A percentile compares a stretch with the other conserved stretches of the same genome.
Conservation (phyloP, 179 eudicot species). For the Patellifolia procumbens region DNA sequence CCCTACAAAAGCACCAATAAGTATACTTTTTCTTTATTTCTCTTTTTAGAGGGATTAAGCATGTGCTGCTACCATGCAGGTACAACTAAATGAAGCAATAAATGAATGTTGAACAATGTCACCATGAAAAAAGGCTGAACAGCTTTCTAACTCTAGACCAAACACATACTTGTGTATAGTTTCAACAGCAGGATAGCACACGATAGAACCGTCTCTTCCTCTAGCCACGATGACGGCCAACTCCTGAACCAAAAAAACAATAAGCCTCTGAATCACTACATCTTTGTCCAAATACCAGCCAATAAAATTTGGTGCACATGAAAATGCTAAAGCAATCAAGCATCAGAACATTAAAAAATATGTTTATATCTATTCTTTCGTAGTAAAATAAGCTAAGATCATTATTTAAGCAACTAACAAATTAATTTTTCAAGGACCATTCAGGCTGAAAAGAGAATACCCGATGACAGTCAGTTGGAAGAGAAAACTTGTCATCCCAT, state of each 20-base stretch:
- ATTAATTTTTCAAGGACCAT: too few species aligned
- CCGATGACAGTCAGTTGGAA: neutral
- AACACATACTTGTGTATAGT: slow-evolving; percentile 80
- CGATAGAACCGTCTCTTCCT: slow-evolving; percentile 76
- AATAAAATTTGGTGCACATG: neutral
- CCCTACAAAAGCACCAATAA: slow-evolving; percentile 45
- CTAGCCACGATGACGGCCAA: slow-evolving; percentile 95
- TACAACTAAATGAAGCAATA: neutral
- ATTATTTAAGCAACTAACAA: neutral
- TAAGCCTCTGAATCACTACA: slow-evolving; percentile 6
- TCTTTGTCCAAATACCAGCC: neutral
- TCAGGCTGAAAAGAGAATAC: neutral
- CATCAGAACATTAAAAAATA: neutral
- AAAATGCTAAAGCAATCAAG: neutral
- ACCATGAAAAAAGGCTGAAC: too few species aligned
- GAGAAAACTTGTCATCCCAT: neutral
- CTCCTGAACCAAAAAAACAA: slow-evolving; percentile 53
- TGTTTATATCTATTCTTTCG: neutral
- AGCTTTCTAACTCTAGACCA: neutral
- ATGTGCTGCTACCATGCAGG: neutral
- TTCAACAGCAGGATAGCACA: slow-evolving; percentile 91
- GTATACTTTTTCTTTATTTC: neutral
- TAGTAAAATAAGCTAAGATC: neutral
- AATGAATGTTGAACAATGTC: too few species aligned
- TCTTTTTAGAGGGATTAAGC: neutral